A percentile compares a stretch with the other conserved stretches of the same genome.
phyloP scores from a whole-genome alignment of 2,329 filamentous ascomycete species.

The Fusarium burgessii region DNA sequence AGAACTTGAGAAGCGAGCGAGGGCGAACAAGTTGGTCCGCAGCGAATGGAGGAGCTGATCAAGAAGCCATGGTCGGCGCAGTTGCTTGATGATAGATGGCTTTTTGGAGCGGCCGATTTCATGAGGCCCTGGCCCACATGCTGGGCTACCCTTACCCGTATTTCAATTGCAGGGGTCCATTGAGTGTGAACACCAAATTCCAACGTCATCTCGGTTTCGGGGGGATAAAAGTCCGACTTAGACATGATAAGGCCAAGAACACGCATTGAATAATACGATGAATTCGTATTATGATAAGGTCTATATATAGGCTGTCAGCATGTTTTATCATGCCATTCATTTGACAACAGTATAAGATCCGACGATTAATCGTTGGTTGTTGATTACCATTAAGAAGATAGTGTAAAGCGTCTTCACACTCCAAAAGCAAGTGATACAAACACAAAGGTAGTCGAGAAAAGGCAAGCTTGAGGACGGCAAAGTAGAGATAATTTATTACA shows the following conservation, averaged over 20 bases:
- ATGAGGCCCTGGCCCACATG: slow-evolving; percentile 42
- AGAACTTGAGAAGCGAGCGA: slow-evolving; percentile 31
- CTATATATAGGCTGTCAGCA: not conserved
- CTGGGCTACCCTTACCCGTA: slow-evolving; percentile 15
- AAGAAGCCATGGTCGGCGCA: slow-evolving; percentile 30
- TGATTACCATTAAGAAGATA: not conserved
- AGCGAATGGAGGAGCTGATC: slow-evolving; percentile 10
- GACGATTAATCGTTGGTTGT: not conserved
- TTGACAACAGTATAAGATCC: not conserved
- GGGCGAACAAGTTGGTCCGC: slow-evolving; percentile 6
- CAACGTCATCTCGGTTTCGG: slow-evolving; percentile 47
- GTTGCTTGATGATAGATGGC: slow-evolving; percentile 41
- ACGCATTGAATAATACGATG: slow-evolving; percentile 7
- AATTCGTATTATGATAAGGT: slow-evolving; percentile 4
- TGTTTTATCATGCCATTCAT: rapidly evolving
- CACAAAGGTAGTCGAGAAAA: not conserved
- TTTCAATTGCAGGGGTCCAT: slow-evolving; percentile 34
- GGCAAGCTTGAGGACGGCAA: not conserved
- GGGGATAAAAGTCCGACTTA: slow-evolving; percentile 37
- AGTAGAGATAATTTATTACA: not conserved
- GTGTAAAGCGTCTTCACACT: too few relatives aligned
- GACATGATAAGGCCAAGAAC: not conserved
- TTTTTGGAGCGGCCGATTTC: slow-evolving; percentile 40
- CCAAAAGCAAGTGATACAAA: not conserved
- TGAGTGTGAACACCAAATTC: slow-evolving; percentile 14